Base-by-base conservation (phyloP, 1,284 basidiomycete species). In the Clitocybe nebularis region DNA sequence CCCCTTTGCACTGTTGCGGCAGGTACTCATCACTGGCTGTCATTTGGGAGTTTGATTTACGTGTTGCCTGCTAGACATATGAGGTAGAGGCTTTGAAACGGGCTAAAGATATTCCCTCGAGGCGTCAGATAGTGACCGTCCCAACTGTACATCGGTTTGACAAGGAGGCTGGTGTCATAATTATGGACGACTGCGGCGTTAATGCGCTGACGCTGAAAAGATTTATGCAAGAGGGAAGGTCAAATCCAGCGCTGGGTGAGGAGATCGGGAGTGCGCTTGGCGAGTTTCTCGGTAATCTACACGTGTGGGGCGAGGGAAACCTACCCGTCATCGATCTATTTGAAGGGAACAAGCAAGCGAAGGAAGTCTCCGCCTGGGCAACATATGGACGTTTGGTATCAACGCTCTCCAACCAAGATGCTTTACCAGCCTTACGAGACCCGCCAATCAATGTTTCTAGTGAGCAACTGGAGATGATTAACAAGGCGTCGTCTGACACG, bases 121-220 rank as follows among this genome's bases (percentile, higher is more conserved):
- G 40, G 1, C 54, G 62, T n/a, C 54, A 65, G 1, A 43, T 72
- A 7, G 67, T 75, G 26, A 69, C 63, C 1, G 70, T 75, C 1
- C 80, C 81, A 0, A 52, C 46, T 6, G 62, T 84, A 6, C 62
- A 73, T 49, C 57, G 64, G 24, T 73, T 74, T 52, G 81, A 84
- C 51, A 58, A 68, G 14, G 57, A 59, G 13, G 64, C 57, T 6
- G 63, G 74, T 45, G 68, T 71, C 4, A 66, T 83, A 23, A 69
- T 84, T 54, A 81, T 83, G 71, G 74, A 79, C 26, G 81, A 84
- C 45, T 69, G 66, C 39, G 81, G 81, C 2, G 55, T 52, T 21
- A 49, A 54, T 5, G 50, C 61, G 11, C 47, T 55, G 16, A 71
- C 67, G 2, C 61, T 84, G 45, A 82, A 83, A 56, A 58, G 68